These are phyloP conservation scores for Lactuca saligna DNA, from an alignment of 129 eudicot species.

Conservation along the genomic window DNA sequence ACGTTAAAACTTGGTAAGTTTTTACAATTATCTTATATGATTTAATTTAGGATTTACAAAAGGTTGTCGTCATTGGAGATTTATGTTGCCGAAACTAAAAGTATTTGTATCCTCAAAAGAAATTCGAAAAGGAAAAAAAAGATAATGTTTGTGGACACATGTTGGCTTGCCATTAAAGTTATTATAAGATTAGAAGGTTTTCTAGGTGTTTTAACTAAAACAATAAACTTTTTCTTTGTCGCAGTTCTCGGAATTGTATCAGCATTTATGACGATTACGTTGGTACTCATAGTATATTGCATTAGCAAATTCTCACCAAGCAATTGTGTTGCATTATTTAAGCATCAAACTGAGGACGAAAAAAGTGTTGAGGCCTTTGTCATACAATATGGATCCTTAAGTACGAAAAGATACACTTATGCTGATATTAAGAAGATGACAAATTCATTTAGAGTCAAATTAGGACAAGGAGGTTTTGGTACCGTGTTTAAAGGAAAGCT, in stretches of 20 bases:
- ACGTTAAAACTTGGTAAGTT: not conserved
- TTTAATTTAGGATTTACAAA: not conserved
- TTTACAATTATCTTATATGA: not conserved
- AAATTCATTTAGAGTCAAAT: conserved; percentile 15
- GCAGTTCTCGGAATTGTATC: not conserved
- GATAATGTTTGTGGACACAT: no score
- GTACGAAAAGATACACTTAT: conserved; percentile 21
- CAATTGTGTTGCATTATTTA: conserved; percentile 5
- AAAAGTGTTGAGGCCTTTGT: conserved; percentile 29
- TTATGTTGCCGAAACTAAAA: not conserved
- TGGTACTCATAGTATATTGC: not conserved
- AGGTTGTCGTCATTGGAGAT: not conserved
- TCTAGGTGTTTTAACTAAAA: not conserved
- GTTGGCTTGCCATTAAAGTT: no score
- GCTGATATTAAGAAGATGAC: conserved; percentile 32
- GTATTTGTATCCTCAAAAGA: not conserved
- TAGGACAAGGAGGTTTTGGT: conserved; percentile 37
- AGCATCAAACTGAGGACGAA: conserved; percentile 19
- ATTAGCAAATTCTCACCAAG: not conserved
- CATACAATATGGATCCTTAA: conserved; percentile 12
- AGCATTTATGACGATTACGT: not conserved
- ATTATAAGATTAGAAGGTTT: no score
- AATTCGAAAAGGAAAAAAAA: not conserved
- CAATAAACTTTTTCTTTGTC: not conserved
- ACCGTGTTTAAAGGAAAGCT: conserved; percentile 33